Evolutionary conservation across 176 grass and related monocot species (phyloP), one percentile per base, ranked within the genome.

Genomic region (Eragrostis nindensis): DNA sequence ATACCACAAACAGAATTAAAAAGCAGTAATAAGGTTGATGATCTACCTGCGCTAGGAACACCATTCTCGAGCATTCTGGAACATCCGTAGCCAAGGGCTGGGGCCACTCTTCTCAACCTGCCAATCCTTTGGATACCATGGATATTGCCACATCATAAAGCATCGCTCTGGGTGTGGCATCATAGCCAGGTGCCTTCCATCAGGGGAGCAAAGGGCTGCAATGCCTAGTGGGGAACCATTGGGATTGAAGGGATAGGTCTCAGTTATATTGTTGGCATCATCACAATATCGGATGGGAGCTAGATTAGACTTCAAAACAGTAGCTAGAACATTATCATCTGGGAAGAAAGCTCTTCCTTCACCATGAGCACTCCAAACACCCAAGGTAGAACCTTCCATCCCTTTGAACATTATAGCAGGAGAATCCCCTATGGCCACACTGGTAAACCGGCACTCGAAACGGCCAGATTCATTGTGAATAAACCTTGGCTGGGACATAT

Each of bases 121-220:
- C 96, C 96, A 95, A 30, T 95, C 88, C 66, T 94, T 95, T 3
- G 93, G 96, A 79, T 91, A 93, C 96, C 93, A 99, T 55, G 90
- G 92, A 77, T 89, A 95, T 71, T 99, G 93, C 96, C 96, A 93
- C 93, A 99, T 99, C 96, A 99, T 93, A 74, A 95, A 99, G 78
- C 88, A 95, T 66, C 93, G 86, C 63, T 99, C 93, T 0, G 96
- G 96, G 74, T 99, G 96, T 7, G 96, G 96, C 93, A 99, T 95
- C 96, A 99, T 87, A 45, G 92, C 92, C 11, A 99, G 86, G 70
- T 99, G 92, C 42, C 96, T 86, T 57, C 96, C 96, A 88, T 99
- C 80, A 16, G 92, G 88, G 43, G 96, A 95, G 82, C 96, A 91
- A 65, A 98, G 86, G 8, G 92, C 88, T 16, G 90, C 92, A 77